Conservation (phyloP, 371 early-diverging fungal species). For the Actinomortierella ambigua region DNA sequence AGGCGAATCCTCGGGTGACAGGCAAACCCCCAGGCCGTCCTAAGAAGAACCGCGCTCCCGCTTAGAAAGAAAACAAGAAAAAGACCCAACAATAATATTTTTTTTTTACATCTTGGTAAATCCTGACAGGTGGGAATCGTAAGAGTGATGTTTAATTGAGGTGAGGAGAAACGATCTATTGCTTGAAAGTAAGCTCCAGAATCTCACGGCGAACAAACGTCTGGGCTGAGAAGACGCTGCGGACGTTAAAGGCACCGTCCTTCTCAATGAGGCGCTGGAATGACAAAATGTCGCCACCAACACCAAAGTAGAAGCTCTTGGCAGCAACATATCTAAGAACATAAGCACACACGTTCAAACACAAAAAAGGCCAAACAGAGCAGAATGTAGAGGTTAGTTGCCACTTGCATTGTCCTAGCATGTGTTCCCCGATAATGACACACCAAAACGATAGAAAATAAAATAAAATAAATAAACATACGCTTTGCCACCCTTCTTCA, state of each 20-base stretch:
- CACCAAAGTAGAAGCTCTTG: constrained; percentile 94
- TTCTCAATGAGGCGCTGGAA: constrained; percentile 69
- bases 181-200: constrained; percentile 51
- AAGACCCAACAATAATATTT: too few relatives aligned
- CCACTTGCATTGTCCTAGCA: too few relatives aligned
- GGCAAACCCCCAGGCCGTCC: too few relatives aligned
- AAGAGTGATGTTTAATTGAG: background rate
- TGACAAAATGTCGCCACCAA: constrained; percentile 74
- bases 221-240: constrained; percentile 63
- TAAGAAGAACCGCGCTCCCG: too few relatives aligned
- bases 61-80: too few relatives aligned
- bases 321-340: constrained; percentile 81
- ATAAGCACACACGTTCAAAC: background rate
- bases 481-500: constrained; percentile 70
- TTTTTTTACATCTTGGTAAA: too few relatives aligned
- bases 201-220: constrained; percentile 82
- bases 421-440: too few relatives aligned
- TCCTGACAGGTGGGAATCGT: too few relatives aligned
- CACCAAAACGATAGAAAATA: too few relatives aligned
- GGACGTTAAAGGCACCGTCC: constrained; percentile 61
- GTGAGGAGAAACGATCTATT: background rate
- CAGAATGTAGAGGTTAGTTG: background rate
- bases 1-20: too few relatives aligned
- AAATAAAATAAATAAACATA: too few relatives aligned
- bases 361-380: constrained; percentile 2